A percentile compares a stretch with the other conserved stretches of the same genome.
Evolutionary conservation across 2,329 filamentous ascomycete genomes (phyloP).

Genomic region (Trichophyton schoenleinii): DNA sequence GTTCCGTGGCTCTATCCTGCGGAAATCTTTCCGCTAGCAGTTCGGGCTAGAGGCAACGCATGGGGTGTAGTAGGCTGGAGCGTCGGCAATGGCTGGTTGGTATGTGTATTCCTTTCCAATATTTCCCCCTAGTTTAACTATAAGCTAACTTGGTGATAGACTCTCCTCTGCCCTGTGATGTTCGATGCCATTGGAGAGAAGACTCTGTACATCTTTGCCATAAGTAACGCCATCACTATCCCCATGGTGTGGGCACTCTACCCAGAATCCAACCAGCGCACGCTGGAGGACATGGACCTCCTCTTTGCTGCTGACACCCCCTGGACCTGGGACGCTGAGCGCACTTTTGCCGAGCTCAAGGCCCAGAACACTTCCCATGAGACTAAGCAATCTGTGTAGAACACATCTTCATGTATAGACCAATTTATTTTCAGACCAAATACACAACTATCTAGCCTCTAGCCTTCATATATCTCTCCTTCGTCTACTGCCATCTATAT

Average conservation of each 20-base stretch:
- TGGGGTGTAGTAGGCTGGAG: conserved; percentile 66
- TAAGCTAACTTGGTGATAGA: conserved; percentile 18
- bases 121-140: neutral
- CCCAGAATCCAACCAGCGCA: conserved; percentile 61
- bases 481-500: neutral
- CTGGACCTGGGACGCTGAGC: conserved; percentile 61
- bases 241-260: conserved; percentile 62
- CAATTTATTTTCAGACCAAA: neutral
- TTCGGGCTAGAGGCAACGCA: conserved; percentile 61
- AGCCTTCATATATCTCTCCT: neutral
- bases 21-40: conserved; percentile 54
- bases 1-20: conserved; percentile 51
- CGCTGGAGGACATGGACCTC: conserved; percentile 62
- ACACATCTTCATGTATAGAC: neutral
- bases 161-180: conserved; percentile 46
- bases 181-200: conserved; percentile 55
- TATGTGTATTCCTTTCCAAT: conserved; percentile 16
- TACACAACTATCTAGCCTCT: too few species aligned
- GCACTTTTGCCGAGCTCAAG: conserved; percentile 50
- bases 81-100: conserved; percentile 59
- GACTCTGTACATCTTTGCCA: conserved; percentile 62
- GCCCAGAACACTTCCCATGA: conserved; percentile 35
- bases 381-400: conserved; percentile 21
- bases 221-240: conserved; percentile 52
- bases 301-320: conserved; percentile 55